These are phyloP conservation scores for Mycena belliarum DNA, from an alignment of 768 basidiomycete genomes.

Conservation along the genomic window DNA sequence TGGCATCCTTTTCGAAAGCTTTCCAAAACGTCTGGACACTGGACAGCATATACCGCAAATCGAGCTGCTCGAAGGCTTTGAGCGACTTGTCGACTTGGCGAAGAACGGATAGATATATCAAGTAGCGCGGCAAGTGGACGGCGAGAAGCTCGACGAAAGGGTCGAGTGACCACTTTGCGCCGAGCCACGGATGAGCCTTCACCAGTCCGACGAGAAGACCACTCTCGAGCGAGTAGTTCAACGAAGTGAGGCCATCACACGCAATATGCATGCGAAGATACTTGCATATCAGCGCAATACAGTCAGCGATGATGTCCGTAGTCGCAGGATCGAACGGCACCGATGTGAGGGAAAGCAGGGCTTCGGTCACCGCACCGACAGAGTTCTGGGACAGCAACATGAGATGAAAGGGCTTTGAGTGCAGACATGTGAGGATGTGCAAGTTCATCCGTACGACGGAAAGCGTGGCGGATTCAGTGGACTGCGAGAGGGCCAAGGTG, in stretches of 20 bases:
- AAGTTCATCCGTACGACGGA: background rate
- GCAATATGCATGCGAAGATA: conserved; percentile 2
- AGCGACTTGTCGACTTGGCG: conserved; percentile 7
- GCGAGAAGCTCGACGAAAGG: background rate
- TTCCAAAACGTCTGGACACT: background rate
- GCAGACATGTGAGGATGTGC: background rate
- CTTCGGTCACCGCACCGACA: background rate
- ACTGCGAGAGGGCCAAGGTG: background rate
- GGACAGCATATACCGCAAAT: background rate
- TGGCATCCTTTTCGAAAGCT: background rate
- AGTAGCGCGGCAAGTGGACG: conserved; percentile 1
- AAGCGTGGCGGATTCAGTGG: background rate
- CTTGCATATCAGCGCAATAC: background rate
- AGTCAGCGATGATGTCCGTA: background rate
- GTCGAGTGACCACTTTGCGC: background rate
- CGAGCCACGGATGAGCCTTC: conserved; percentile 5
- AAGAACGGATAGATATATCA: conserved; percentile 16
- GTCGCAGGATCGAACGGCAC: background rate
- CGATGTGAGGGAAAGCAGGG: background rate
- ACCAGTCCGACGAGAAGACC: conserved; percentile 10
- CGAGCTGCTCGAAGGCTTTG: background rate
- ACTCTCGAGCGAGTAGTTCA: background rate
- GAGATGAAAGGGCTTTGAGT: conserved; percentile 2
- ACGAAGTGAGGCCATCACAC: background rate
- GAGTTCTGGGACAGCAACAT: conserved; percentile 2